Conservation (phyloP, 2,329 filamentous ascomycete species). For the Madurella mycetomatis region DNA sequence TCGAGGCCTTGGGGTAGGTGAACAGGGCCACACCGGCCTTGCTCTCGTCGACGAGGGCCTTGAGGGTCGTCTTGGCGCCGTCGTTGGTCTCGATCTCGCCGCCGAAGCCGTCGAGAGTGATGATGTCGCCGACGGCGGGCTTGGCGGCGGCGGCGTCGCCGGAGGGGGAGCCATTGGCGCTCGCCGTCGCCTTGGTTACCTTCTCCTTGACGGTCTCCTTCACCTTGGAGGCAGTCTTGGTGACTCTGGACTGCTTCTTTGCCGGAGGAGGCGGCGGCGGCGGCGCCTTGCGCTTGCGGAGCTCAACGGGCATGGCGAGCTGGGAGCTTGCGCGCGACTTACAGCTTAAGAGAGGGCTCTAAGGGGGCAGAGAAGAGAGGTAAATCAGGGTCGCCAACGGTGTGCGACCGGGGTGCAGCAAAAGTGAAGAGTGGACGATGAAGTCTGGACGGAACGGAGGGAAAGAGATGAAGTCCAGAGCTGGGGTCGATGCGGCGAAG, state of each 20-base stretch:
- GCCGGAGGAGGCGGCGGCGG: constrained; percentile 43
- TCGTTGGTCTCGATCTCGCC: constrained; percentile 81
- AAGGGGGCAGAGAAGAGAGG: constrained; percentile 4
- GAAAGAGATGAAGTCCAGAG: constrained; percentile 16
- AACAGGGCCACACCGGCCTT: constrained; percentile 85
- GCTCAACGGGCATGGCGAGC: constrained; percentile 50
- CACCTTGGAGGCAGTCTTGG: constrained; percentile 21
- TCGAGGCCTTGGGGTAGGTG: constrained; percentile 92
- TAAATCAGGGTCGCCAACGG: constrained; percentile 8
- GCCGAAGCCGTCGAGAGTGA: constrained; percentile 57
- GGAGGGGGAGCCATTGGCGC: constrained; percentile 21
- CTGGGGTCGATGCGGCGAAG: constrained; percentile 12
- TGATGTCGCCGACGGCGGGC: constrained; percentile 50
- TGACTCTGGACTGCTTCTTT: constrained; percentile 39
- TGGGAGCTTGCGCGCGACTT: constrained; percentile 9
- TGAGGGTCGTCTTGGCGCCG: constrained; percentile 72
- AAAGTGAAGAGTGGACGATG: constrained; percentile 1
- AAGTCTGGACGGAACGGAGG: constrained; percentile 9
- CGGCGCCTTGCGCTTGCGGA: constrained; percentile 58
- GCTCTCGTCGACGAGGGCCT: constrained; percentile 76
- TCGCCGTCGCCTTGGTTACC: constrained; percentile 14
- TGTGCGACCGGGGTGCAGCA: constrained; percentile 2
- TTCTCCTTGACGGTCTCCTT: constrained; percentile 23
- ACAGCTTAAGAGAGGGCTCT: constrained; percentile 6
- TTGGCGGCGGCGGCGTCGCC: constrained; percentile 26